These are phyloP conservation scores for Creolimax fragrantissima DNA, from an alignment of 78 protist species.

Conservation along the genomic window DNA sequence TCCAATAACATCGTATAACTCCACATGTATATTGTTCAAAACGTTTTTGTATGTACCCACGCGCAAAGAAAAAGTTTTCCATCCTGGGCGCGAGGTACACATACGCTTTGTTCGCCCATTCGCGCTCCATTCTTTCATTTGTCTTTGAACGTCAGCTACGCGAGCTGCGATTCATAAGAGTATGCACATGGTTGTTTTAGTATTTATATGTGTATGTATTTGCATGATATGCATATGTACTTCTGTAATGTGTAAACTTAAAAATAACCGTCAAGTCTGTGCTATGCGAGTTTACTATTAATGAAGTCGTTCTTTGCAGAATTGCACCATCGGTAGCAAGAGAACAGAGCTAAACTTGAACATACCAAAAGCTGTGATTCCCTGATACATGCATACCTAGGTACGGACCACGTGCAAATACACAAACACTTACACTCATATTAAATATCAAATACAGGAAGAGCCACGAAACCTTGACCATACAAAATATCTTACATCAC, in stretches of 20 bases:
- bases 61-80: slow-evolving; percentile 7
- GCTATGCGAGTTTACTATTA: background rate
- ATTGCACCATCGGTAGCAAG: background rate
- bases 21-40: background rate
- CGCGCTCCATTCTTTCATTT: background rate
- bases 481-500: no score
- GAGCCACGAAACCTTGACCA: no score
- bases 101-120: background rate
- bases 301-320: background rate
- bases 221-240: background rate
- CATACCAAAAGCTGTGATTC: background rate
- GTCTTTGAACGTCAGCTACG: background rate
- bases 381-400: background rate
- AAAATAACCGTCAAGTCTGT: background rate
- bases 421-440: background rate
- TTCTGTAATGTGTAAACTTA: background rate
- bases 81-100: background rate
- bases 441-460: no score
- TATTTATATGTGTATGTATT: background rate
- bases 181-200: background rate
- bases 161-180: background rate
- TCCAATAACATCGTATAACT: background rate
- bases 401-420: background rate
- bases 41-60: background rate
- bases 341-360: background rate